Evolutionary conservation across 1,284 basidiomycete genomes (phyloP), one percentile per base, ranked within the genome.

Genomic region (Ceratobasidium sp.): DNA sequence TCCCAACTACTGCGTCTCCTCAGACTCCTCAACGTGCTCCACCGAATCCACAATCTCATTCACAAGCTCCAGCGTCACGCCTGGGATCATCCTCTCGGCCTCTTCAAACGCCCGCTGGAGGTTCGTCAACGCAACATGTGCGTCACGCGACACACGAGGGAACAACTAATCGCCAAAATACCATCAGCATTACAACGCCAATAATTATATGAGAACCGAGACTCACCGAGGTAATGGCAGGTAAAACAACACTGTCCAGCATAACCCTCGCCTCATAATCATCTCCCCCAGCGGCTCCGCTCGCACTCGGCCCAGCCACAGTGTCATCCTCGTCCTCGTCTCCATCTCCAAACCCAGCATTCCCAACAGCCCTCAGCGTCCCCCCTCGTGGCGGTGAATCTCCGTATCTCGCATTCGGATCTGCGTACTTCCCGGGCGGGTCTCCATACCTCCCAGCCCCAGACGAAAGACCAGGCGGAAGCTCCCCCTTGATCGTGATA

Each of bases 231-330:
- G 93, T 92, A 77, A 98, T 91, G 18, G 95, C 95, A 26, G 96
- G 96, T 44, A 97, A 83, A 73, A 98, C 91, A 41, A 98, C 96
- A n/a, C 94, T 94, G 78, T 97, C 94, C 57, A 98, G 84, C 89
- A 98, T 97, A 28, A 92, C 90, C 32, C 91, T 92, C 78, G 94
- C 92, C 13, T 92, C 90, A 52, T 93, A 86, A 61, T 93, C 92
- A 23, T 82, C 80, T 41, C 80, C 78, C 3, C 49, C 57, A 4
- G 26, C 49, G 7, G 26, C 55, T 18, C 55, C 28, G 77, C 74
- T 5, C 62, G 72, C 16, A 74, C 1, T 28, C 49, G 61, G 73
- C n/a, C 61, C 75, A 35, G 89, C 89, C 14, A 86, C 85, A 30
- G 88, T 77, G 44, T 84, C 84, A 38, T 83, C 80, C 71, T 79